phyloP scores from a whole-genome alignment of 352 stramenopile genomes.

The Pythium rhizo-oryzae region DNA sequence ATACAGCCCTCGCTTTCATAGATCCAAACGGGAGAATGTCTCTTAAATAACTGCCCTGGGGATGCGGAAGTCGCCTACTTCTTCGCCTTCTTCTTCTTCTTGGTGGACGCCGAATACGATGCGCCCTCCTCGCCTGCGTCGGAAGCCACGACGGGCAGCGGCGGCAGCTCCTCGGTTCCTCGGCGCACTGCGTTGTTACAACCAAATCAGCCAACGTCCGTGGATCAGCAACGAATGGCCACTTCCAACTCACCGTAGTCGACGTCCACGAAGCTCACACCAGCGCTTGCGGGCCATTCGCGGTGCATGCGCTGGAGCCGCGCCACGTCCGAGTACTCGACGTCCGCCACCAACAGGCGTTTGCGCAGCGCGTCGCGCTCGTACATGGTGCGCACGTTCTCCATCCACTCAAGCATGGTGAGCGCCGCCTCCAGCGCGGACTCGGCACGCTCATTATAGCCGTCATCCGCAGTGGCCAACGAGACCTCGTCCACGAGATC shows the following conservation, averaged over 20 bases:
- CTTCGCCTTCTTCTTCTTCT: conserved; percentile 55
- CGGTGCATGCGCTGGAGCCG: conserved; percentile 41
- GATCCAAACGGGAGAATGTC: neutral
- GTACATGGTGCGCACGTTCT: conserved; percentile 69
- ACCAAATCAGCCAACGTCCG: neutral
- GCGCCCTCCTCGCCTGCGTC: neutral
- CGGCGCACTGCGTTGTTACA: conserved; percentile 14
- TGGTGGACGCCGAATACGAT: conserved; percentile 1
- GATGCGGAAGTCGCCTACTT: conserved; percentile 11
- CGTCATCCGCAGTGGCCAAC: neutral
- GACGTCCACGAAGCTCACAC: conserved; percentile 47
- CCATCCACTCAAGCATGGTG: conserved; percentile 71
- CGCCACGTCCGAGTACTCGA: conserved; percentile 55
- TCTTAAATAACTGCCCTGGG: neutral
- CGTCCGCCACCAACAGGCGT: conserved; percentile 43
- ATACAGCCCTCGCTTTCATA: neutral
- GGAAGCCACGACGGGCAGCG: conserved; percentile 16
- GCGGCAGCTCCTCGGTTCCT: conserved; percentile 40
- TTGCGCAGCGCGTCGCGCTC: conserved; percentile 69
- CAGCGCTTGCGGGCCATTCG: conserved; percentile 46
- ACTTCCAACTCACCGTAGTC: conserved; percentile 46
- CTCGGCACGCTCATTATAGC: neutral
- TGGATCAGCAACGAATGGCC: neutral
- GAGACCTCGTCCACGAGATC: conserved; percentile 37
- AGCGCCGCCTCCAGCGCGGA: conserved; percentile 2